These are phyloP conservation scores for Aspergillus proliferans DNA, from an alignment of 2,329 filamentous ascomycete genomes.

Conservation along the genomic window DNA sequence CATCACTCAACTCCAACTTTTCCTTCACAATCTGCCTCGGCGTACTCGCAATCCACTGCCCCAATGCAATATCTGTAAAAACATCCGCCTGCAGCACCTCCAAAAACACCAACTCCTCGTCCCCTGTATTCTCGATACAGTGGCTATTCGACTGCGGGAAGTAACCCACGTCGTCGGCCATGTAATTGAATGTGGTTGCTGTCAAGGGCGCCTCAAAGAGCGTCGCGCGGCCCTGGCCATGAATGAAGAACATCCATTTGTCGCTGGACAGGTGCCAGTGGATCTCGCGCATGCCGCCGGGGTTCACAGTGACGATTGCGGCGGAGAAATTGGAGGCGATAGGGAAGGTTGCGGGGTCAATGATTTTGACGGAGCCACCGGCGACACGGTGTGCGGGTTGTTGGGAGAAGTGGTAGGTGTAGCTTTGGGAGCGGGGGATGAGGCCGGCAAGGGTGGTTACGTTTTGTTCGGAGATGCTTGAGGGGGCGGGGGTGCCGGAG, in stretches of 20 bases:
- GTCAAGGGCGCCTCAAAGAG: constrained; percentile 65
- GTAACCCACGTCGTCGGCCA: constrained; percentile 68
- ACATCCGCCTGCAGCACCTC: constrained; percentile 68
- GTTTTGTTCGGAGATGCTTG: constrained; percentile 59
- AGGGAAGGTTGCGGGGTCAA: constrained; percentile 69
- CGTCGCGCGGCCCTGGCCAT: constrained; percentile 50
- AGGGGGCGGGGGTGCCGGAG: constrained; percentile 58
- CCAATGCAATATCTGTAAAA: constrained; percentile 48
- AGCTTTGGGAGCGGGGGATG: constrained; percentile 58
- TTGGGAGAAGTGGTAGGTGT: constrained; percentile 65
- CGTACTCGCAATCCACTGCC: constrained; percentile 46
- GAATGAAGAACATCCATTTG: constrained; percentile 7
- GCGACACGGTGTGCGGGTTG: constrained; percentile 61
- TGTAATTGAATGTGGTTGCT: constrained; percentile 70
- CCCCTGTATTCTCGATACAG: constrained; percentile 71
- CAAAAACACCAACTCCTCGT: constrained; percentile 68
- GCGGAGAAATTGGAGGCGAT: constrained; percentile 68
- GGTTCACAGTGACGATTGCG: constrained; percentile 64
- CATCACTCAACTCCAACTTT: constrained; percentile 43
- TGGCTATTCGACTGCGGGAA: constrained; percentile 73
- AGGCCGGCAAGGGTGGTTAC: constrained; percentile 57
- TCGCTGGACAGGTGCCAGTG: constrained; percentile 8
- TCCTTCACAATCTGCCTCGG: constrained; percentile 55
- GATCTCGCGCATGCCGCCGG: constrained; percentile 61
- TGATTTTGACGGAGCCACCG: constrained; percentile 66